Percentiles rank a stretch among this genome's conserved stretches.
phyloP scores from a whole-genome alignment of 176 grass and related monocot species.

The Paspalum notatum region DNA sequence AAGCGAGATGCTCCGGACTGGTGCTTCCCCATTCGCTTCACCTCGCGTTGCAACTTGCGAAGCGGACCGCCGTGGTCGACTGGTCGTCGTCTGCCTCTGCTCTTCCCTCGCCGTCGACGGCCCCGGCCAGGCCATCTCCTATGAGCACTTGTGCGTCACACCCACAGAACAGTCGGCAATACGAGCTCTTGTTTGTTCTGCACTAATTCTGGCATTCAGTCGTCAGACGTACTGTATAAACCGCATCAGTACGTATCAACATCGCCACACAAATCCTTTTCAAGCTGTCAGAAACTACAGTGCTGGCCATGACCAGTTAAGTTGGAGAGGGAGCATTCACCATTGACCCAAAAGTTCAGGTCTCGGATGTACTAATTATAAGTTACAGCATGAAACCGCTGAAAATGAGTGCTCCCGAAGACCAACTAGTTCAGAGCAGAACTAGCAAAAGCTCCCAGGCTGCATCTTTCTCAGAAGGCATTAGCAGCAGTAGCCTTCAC shows the following conservation, averaged over 20 bases:
- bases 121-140: neutral
- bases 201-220: neutral
- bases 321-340: neutral
- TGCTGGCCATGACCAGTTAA: neutral
- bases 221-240: neutral
- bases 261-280: neutral
- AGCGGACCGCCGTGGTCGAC: neutral
- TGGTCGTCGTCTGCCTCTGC: neutral
- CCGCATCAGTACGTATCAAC: neutral
- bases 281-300: neutral
- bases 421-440: neutral
- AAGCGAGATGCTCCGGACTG: slow-evolving; percentile 1
- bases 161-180: no score
- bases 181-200: neutral
- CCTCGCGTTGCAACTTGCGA: neutral
- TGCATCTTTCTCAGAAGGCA: neutral
- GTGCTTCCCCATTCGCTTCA: neutral
- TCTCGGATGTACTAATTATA: no score
- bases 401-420: neutral
- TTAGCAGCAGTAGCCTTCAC: neutral
- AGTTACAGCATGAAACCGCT: neutral
- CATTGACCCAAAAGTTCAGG: neutral
- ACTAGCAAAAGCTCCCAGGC: neutral
- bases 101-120: slow-evolving; percentile 24
- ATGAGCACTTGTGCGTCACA: neutral